Evolutionary conservation across 1,284 basidiomycete genomes (phyloP), one percentile per base, ranked within the genome.

Genomic region (Austroboletus olivaceoglutinosus): DNA sequence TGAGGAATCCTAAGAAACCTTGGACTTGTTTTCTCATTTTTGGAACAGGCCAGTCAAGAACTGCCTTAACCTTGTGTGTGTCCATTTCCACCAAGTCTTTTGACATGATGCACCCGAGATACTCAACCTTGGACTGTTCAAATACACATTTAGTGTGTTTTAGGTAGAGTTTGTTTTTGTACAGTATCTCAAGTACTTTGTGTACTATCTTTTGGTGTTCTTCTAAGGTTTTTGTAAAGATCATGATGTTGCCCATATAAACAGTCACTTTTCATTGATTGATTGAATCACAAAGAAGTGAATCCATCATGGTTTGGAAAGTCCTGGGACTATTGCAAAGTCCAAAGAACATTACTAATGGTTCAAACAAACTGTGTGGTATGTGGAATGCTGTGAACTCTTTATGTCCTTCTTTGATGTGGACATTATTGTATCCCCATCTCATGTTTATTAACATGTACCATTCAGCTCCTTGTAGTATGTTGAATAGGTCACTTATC

Each of bases 1-100:
- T 74, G 6, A 62, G 58, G 29, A 78, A 72, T 2, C 51, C 48
- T 0, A 53, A 19, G 57, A 80, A 78, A 0, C 37, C 43, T 31
- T 67, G 59, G 5, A 73, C 45, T 9, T 70, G 7, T 7, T 29
- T 6, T 29, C 12, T 6, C 29, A 29, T 29, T 19, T 36, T 36
- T 18, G 34, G 6, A 18, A 18, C 18, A 4, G 18, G 34, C 34
- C 34, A 36, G 6, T 39, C 37, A 9, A 16, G 3, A 3, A 39
- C 15, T 4, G 11, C 37, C 15, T 39, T 39, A 7, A 23, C 21
- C 13, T 39, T 39, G 4, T 13, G 6, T 5, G 10, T 8, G 12
- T 39, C 37, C 37, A 39, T 39, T 16, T 13, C 13, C 21, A 39
- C 12, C 3, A 6, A 22, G 11, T 23, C 13, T 4, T 39, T 3